Evolutionary conservation across 768 basidiomycete genomes (phyloP).

Genomic region (Leccinum ochraceum): DNA sequence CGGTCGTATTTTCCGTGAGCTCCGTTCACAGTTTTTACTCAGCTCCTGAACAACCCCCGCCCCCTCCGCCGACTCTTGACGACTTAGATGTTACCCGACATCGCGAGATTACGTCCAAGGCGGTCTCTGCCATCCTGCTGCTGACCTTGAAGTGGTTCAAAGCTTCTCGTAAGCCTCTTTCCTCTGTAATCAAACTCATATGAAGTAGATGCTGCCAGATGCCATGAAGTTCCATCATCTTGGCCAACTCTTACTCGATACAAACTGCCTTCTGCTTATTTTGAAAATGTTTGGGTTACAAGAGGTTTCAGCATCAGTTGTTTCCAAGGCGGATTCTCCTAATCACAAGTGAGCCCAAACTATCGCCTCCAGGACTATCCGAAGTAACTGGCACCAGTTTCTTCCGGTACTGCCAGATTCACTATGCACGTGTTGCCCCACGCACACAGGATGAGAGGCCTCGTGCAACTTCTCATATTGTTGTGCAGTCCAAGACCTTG

Average conservation of each 20-base stretch:
- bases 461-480: constrained; percentile 58
- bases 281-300: constrained; percentile 98
- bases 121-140: constrained; percentile 91
- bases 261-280: constrained; percentile 90
- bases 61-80: constrained; percentile 75
- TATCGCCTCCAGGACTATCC: constrained; percentile 1
- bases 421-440: constrained; percentile 69
- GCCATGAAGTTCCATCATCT: constrained; percentile 99
- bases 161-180: constrained; percentile 77
- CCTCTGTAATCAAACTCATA: background rate
- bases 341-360: constrained; percentile 68
- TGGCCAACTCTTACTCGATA: constrained; percentile 92
- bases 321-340: constrained; percentile 86
- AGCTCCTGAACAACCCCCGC: constrained; percentile 64
- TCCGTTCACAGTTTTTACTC: constrained; percentile 10
- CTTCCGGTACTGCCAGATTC: constrained; percentile 89
- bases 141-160: constrained; percentile 98
- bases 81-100: constrained; percentile 94
- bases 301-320: constrained; percentile 80
- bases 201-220: constrained; percentile 50
- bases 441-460: constrained; percentile 63
- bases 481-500: constrained; percentile 54
- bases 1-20: background rate
- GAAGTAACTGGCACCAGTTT: constrained; percentile 57
- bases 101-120: constrained; percentile 96